Evolutionary conservation across 768 basidiomycete genomes (phyloP).

Genomic region (Hericium rajendrae): DNA sequence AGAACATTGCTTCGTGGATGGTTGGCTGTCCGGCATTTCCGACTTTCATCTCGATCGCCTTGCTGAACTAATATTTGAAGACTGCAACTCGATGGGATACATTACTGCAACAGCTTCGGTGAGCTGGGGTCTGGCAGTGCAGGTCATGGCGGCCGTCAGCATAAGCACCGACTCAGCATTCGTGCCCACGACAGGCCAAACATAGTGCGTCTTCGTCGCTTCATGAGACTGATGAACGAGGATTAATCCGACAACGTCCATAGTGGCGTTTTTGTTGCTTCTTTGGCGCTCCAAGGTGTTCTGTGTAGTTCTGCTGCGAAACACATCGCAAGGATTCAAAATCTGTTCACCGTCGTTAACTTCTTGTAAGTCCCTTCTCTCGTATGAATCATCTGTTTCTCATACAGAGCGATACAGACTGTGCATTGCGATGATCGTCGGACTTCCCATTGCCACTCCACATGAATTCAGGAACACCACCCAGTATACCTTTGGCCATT

Average conservation of each 20-base stretch:
- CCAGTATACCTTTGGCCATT: conserved; percentile 54
- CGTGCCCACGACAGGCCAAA: conserved; percentile 18
- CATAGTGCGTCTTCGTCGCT: too few species aligned
- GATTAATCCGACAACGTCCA: background rate
- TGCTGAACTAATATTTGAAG: conserved; percentile 7
- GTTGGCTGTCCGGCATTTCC: conserved; percentile 25
- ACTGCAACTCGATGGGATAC: conserved; percentile 27
- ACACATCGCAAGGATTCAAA: conserved; percentile 51
- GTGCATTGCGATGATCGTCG: conserved; percentile 43
- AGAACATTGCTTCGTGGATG: conserved; percentile 30
- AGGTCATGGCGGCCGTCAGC: conserved; percentile 30
- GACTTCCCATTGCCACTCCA: conserved; percentile 55
- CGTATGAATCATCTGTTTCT: conserved; percentile 16
- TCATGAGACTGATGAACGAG: background rate
- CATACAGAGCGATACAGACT: conserved; percentile 18
- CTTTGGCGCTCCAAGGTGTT: conserved; percentile 23
- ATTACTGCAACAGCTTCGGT: conserved; percentile 24
- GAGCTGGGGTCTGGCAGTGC: conserved; percentile 30
- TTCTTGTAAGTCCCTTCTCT: background rate
- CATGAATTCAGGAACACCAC: conserved; percentile 48
- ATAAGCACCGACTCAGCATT: conserved; percentile 22
- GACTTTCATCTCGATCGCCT: too few species aligned
- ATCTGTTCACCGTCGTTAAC: conserved; percentile 14
- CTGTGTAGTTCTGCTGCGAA: conserved; percentile 50
- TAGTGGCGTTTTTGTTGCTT: conserved; percentile 25